Base-by-base conservation (phyloP, 2,329 filamentous ascomycete species). In the Beauveria sp. region DNA sequence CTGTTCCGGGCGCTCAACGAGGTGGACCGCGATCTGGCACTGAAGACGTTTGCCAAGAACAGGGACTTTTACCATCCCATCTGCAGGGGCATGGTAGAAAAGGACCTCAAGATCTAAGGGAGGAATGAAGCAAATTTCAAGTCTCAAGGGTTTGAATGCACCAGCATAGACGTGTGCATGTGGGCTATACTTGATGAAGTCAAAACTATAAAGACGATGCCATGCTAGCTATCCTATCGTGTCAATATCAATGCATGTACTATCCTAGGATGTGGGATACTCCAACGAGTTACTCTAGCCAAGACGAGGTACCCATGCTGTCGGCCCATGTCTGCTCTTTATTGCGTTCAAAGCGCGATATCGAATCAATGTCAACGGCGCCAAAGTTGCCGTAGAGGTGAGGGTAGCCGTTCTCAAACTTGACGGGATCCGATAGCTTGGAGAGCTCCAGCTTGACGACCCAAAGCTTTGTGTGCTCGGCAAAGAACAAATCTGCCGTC, bases 61-160 rank as follows among this genome's bases (percentile, higher is more conserved):
- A 89, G 83, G 75, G 87, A 92, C 64, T 97, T 97, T 71, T 99
- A 97, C 72, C 93, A 97, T 71, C 94, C 94, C 2, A 97, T 97
- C 67, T 97, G 92, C 72, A 84, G 85, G 63, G 84, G 80, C 8
- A 89, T 96, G 85, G 86, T 96, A 3, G 89, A 91, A 76, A 97
- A 96, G 80, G 90, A 96, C 73, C 75, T 96, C 41, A 81, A 80
- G 41, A 63, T 74, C 44, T 71, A 70, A 70, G 61, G 34, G 7
- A 10, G 20, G 8, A 16, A 8, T 43, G 20, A 20, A 48, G 57
- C 10, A 46, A n/a, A 12, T 9, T 12, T 2, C 10, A 20, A 24
- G 2, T 5, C 4, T 34, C 30, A 1, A 34, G 30, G 30, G 12
- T 34, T 34, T 16, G 34, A 2, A 37, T 16, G 34, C 34, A 37